Evolutionary conservation across 805 yeast genomes (phyloP), one percentile per base, ranked within the genome.

Genomic region (Schizosaccharomyces lindneri): DNA sequence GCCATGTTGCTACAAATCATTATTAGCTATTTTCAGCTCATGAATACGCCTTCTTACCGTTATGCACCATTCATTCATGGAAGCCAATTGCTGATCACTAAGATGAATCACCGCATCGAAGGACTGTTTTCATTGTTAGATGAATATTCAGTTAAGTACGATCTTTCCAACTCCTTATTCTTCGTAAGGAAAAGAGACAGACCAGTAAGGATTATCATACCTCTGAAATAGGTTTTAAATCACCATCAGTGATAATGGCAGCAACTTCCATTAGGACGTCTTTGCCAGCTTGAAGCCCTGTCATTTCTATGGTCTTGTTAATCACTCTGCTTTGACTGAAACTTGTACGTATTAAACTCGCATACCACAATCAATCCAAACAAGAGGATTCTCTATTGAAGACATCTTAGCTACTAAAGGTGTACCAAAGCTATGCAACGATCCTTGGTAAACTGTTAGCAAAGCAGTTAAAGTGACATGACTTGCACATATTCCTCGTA

Each of bases 251-350:
- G 59, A 93, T 76, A 48, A 90, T 74, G 70, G 96, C 88, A 70
- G 96, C 87, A 32, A 93, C 82, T 71, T 93, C 98, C 63, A 93
- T 85, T 66, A 93, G 89, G 63, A 79, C 81, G 70, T 93, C 97
- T n/a, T 77, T 75, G 4, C 61, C 61, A n/a, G 82, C 81, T 66
- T 90, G 84, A 48, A 93, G 73, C 0, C 99, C 99, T 0, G 99
- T 93, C 98, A 93, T 93, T 72, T 72, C 61, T 46, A 19, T 5
- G 13, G 21, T 17, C 51, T 9, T 46, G 13, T 46, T 17, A 46
- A 27, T 46, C 2, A 2, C 21, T 19, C 27, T 43, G n/a, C n/a
- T 27, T 24, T n/a, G 11, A 19, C n/a, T 2, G 17, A 1, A 6
- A 31, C 32, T 5, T 31, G 21, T 19, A n/a, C 9, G 59, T 13